A percentile compares a stretch with the other conserved stretches of the same genome.
These are phyloP conservation scores for Ulmus americana DNA, from an alignment of 331 rosid species.

Conservation along the genomic window DNA sequence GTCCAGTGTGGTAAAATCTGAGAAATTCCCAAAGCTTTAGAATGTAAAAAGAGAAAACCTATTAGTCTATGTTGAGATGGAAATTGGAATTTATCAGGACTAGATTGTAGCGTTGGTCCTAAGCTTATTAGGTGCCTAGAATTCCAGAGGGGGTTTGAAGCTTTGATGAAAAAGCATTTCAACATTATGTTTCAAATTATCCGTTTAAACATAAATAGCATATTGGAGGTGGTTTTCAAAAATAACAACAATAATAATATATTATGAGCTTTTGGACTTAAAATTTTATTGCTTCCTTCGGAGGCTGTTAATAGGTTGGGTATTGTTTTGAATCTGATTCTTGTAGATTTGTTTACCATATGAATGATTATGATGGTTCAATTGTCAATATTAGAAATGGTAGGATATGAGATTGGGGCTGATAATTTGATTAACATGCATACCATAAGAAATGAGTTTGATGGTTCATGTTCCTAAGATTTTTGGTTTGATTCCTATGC, in stretches of 20 bases:
- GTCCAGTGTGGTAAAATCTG: background rate
- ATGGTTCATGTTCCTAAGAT: background rate
- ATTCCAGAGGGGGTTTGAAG: background rate
- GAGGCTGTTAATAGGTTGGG: too few species aligned
- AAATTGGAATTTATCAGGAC: background rate
- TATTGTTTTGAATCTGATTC: background rate
- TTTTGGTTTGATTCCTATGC: background rate
- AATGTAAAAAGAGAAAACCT: background rate
- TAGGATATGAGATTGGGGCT: background rate
- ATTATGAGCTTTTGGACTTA: too few species aligned
- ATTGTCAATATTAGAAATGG: background rate
- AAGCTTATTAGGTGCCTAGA: background rate
- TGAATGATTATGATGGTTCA: background rate
- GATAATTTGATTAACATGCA: background rate
- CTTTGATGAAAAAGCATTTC: background rate
- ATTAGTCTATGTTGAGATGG: background rate
- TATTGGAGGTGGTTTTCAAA: too few species aligned
- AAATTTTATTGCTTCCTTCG: too few species aligned
- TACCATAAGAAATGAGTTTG: background rate
- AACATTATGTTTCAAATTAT: conserved; percentile 3
- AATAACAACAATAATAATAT: too few species aligned
- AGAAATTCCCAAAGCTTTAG: background rate
- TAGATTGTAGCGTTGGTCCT: background rate
- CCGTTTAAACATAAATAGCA: too few species aligned
- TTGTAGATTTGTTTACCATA: background rate